Evolutionary conservation across 768 basidiomycete genomes (phyloP), one percentile per base, ranked within the genome.

Genomic region (Podaxis sp.): DNA sequence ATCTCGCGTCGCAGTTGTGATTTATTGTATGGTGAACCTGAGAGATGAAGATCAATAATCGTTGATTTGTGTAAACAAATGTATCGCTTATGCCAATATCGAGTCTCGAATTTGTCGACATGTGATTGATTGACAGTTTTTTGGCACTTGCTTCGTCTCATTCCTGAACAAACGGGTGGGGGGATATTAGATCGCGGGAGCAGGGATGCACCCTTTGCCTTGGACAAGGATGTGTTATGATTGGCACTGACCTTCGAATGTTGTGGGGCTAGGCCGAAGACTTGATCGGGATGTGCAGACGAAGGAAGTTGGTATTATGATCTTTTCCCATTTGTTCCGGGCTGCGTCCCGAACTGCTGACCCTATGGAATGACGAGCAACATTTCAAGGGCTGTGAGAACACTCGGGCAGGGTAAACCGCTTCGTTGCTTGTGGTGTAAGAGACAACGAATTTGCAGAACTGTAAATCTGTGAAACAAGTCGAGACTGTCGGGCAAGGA

Each of bases 101-200:
- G 51, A 53, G 59, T 14, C 35, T 37, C 18, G 9, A 54, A 23
- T 54, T 54, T 40, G 46, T 60, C 42, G 27, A 42, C n/a, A 27
- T 50, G 36, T 35, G 32, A 37, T 51, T 16, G 38, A 59, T 60
- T 60, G 59, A 60, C 59, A 60, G 38, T 10, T 21, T 35, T 18
- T n/a, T 51, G 50, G 44, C 37, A 11, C 44, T 51, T 50, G 16
- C 14, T 46, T 53, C 38, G 47, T 28, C 32, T 47, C 56, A 57
- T 35, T 44, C 47, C 11, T 48, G 46, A 18, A 23, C 32, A 28
- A 44, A 51, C n/a, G 50, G 59, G 52, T 21, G 40, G 56, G 23
- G 47, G 47, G 35, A 36, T 37, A 37, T 27, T 53, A 60, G 51
- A 52, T 28, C 27, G 59, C 42, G 59, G 51, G 37, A 36, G 51